Conservation (phyloP, 1,284 basidiomycete species). For the Cryptococcus hybrid region DNA sequence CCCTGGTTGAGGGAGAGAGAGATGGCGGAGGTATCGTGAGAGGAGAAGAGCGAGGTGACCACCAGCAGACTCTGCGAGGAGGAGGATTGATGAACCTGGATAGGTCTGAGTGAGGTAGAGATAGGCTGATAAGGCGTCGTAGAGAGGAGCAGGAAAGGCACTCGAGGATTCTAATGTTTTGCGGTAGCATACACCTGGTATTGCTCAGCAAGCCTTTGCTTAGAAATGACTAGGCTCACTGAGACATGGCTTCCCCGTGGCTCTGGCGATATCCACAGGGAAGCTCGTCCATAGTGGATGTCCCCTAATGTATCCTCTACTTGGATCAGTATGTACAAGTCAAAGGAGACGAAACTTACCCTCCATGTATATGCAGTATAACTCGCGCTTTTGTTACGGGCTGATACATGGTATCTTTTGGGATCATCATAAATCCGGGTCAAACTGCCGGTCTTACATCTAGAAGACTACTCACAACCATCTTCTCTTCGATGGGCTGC, state of each 20-base stretch:
- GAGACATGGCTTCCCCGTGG: conserved; percentile 9
- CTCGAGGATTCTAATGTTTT: conserved; percentile 10
- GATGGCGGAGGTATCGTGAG: conserved; percentile 17
- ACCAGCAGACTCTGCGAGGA: conserved; percentile 66
- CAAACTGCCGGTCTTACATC: neutral
- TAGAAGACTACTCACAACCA: too few relatives aligned
- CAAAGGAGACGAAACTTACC: conserved; percentile 14
- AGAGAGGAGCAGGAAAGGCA: conserved; percentile 60
- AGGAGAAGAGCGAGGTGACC: conserved; percentile 61
- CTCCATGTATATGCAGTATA: conserved; percentile 32
- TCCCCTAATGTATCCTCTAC: conserved; percentile 22
- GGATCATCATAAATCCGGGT: conserved; percentile 19
- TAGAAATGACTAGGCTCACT: conserved; percentile 6
- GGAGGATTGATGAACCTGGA: conserved; percentile 56
- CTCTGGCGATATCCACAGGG: conserved; percentile 12
- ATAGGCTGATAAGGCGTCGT: conserved; percentile 62
- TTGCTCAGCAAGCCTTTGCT: neutral
- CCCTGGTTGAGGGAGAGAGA: conserved; percentile 54
- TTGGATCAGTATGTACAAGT: neutral
- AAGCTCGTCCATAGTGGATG: conserved; percentile 25
- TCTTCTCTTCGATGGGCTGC: neutral
- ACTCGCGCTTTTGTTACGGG: conserved; percentile 18
- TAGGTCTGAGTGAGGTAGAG: conserved; percentile 57
- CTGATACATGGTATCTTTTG: too few relatives aligned
- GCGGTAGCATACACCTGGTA: conserved; percentile 23